These are phyloP conservation scores for Cotoneaster glaucophyllus DNA, from an alignment of 306 rosid genomes.

Conservation along the genomic window DNA sequence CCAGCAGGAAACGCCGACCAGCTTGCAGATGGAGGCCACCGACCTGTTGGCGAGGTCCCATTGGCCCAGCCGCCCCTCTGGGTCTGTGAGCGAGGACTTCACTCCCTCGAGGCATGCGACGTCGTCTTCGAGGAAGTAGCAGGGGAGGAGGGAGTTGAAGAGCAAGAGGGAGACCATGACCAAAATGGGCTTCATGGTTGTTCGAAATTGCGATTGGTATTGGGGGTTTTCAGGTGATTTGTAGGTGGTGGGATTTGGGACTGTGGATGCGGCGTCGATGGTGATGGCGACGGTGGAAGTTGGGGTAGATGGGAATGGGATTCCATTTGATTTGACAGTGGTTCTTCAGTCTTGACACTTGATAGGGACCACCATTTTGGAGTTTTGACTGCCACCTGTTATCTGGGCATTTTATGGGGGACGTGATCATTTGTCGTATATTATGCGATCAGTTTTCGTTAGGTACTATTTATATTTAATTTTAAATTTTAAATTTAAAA, in stretches of 20 bases:
- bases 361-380: background rate
- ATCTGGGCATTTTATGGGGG: background rate
- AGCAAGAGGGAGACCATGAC: conserved; percentile 5
- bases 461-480: too few relatives aligned
- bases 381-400: background rate
- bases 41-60: conserved; percentile 37
- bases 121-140: conserved; percentile 37
- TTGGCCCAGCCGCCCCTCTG: conserved; percentile 26
- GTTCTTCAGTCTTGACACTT: too few relatives aligned
- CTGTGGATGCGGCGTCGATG: background rate
- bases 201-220: background rate
- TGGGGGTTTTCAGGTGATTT: background rate
- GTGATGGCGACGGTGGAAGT: background rate
- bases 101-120: conserved; percentile 41
- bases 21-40: conserved; percentile 44
- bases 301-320: background rate
- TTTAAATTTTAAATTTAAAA: too few relatives aligned
- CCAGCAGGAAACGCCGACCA: conserved; percentile 52
- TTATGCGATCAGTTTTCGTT: too few relatives aligned
- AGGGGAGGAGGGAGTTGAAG: background rate
- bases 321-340: background rate
- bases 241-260: background rate
- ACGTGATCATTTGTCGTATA: too few relatives aligned
- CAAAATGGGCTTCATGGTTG: conserved; percentile 18
- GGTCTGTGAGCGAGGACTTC: conserved; percentile 33